Evolutionary conservation across 2,329 filamentous ascomycete genomes (phyloP).

Genomic region (Xylaria multiplex): DNA sequence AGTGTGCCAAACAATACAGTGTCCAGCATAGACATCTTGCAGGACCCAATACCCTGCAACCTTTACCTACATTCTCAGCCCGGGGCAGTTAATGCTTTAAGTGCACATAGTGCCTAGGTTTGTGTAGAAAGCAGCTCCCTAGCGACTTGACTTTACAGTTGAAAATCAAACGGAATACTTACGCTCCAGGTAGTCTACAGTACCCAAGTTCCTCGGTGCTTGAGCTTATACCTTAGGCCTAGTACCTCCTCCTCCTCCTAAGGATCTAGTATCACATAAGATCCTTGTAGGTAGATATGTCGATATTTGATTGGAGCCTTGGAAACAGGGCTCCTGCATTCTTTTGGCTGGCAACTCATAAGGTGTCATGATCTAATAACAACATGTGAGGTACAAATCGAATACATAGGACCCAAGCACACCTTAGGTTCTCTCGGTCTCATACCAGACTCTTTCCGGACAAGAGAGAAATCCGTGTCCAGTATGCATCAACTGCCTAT

Average conservation of each 20-base stretch:
- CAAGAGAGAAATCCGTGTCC: constrained; percentile 49
- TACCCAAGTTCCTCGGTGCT: constrained; percentile 37
- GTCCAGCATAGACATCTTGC: constrained; percentile 6
- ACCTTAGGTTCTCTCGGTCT: constrained; percentile 21
- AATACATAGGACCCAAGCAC: constrained; percentile 32
- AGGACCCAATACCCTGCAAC: constrained; percentile 8
- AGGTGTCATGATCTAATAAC: constrained; percentile 29
- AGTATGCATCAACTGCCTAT: constrained; percentile 56
- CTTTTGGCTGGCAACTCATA: constrained; percentile 27
- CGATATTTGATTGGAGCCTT: constrained; percentile 27
- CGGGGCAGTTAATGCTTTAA: constrained; percentile 43
- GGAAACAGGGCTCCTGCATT: constrained; percentile 30
- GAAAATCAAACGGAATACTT: constrained; percentile 25
- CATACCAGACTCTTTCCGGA: constrained; percentile 31
- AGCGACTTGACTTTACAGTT: constrained; percentile 14
- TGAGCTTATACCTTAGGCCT: constrained; percentile 40
- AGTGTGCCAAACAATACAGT: constrained; percentile 32
- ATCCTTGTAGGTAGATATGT: constrained; percentile 32
- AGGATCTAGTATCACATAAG: constrained; percentile 41
- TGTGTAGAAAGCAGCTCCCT: constrained; percentile 3
- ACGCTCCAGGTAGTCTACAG: constrained; percentile 5
- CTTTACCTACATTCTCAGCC: constrained; percentile 25
- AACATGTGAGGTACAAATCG: constrained; percentile 27
- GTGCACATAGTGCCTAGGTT: constrained; percentile 3
- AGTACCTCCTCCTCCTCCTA: constrained; percentile 32